Conservation (phyloP, 129 eudicot species). For the Chrysanthemum lavandulifolium region DNA sequence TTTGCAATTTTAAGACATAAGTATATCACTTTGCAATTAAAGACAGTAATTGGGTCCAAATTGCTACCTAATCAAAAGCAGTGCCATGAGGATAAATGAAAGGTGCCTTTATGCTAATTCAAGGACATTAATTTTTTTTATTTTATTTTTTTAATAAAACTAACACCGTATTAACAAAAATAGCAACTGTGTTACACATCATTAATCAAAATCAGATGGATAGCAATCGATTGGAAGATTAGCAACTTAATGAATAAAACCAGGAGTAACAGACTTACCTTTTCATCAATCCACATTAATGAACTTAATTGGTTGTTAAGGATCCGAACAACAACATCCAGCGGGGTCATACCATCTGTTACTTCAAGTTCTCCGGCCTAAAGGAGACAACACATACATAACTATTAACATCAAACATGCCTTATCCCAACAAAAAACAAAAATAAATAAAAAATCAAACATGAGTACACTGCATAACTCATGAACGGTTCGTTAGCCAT, state of each 20-base stretch:
- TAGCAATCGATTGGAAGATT: neutral
- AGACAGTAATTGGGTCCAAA: neutral
- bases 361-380: slow-evolving; percentile 93
- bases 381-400: neutral
- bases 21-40: neutral
- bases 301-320: slow-evolving; percentile 91
- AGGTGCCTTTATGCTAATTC: neutral
- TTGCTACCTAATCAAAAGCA: slow-evolving; percentile 3
- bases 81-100: neutral
- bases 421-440: no score
- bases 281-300: slow-evolving; percentile 93
- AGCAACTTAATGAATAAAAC: neutral
- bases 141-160: neutral
- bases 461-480: neutral
- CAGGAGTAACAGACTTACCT: slow-evolving; percentile 46
- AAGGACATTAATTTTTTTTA: neutral
- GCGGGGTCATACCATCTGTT: slow-evolving; percentile 79
- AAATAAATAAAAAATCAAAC: no score
- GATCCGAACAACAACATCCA: slow-evolving; percentile 88
- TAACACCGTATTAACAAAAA: neutral
- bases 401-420: slow-evolving; percentile 15
- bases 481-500: neutral
- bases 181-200: neutral
- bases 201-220: neutral
- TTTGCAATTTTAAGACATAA: neutral